phyloP scores from a whole-genome alignment of 805 yeast genomes.

The Candida nitratophila region DNA sequence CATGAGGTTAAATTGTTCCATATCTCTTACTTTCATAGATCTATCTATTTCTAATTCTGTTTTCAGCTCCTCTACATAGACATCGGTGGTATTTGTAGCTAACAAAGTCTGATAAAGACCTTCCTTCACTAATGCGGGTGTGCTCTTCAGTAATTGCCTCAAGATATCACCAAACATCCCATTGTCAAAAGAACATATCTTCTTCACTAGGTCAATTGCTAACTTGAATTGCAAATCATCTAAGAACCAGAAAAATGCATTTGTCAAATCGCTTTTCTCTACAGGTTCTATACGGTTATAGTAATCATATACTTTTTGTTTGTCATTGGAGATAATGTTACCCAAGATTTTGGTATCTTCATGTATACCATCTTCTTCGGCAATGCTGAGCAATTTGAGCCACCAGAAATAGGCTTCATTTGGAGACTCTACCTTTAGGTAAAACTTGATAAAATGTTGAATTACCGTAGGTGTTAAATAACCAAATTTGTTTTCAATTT shows the following conservation, averaged over 20 bases:
- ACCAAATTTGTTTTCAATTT: conserved; percentile 21
- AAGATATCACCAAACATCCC: conserved; percentile 12
- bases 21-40: neutral
- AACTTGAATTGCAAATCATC: conserved; percentile 12
- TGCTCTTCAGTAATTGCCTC: neutral
- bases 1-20: neutral
- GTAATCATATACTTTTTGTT: conserved; percentile 16
- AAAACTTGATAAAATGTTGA: conserved; percentile 27
- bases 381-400: conserved; percentile 18
- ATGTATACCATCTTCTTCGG: conserved; percentile 12
- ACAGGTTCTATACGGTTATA: conserved; percentile 23
- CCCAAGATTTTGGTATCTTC: conserved; percentile 4
- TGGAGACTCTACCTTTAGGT: conserved; percentile 18
- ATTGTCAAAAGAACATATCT: neutral
- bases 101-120: neutral
- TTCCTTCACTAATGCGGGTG: neutral
- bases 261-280: conserved; percentile 19
- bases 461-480: conserved; percentile 32
- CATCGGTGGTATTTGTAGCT: neutral
- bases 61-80: neutral
- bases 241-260: conserved; percentile 15
- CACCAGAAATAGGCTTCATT: conserved; percentile 28
- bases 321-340: conserved; percentile 8
- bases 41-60: neutral
- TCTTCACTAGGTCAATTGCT: conserved; percentile 3